Evolutionary conservation across 345 rosid genomes (phyloP).

Genomic region (Populus ilicifolia): DNA sequence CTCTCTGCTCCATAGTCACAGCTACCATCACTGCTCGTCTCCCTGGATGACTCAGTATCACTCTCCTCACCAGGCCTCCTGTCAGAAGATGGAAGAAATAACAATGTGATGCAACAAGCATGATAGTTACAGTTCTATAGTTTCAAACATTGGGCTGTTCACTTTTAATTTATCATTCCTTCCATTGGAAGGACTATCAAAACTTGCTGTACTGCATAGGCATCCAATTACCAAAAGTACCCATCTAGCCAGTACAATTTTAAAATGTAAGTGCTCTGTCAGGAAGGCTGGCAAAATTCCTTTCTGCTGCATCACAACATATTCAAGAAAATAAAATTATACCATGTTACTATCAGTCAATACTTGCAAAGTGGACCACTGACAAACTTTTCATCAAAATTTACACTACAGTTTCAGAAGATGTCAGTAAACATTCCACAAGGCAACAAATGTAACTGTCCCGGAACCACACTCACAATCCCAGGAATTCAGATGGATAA

Average conservation of each 20-base stretch:
- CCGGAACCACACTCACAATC: not conserved
- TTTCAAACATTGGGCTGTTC: not conserved
- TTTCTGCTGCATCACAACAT: not conserved
- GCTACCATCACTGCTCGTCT: slow-evolving; percentile 68
- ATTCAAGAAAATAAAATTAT: not conserved
- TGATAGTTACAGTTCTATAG: not conserved
- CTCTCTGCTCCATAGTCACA: slow-evolving; percentile 46
- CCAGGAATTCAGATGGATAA: not conserved
- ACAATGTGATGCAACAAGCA: slow-evolving; percentile 6
- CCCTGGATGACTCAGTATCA: slow-evolving; percentile 64
- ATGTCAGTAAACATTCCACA: not conserved
- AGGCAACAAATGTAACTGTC: not conserved
- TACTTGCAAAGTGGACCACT: not conserved
- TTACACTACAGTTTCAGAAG: not conserved
- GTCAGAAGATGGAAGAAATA: slow-evolving; percentile 16
- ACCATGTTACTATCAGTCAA: not conserved
- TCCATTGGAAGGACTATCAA: not conserved
- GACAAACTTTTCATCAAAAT: not conserved
- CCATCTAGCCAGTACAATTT: not conserved
- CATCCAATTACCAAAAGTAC: not conserved
- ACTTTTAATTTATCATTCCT: not conserved
- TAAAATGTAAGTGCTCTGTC: not conserved
- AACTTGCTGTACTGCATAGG: not conserved
- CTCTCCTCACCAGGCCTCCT: slow-evolving; percentile 71
- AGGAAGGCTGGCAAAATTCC: not conserved